Percentiles rank a stretch among this genome's conserved stretches.
Conservation (phyloP, 176 grass and related monocot genomes). For the Tuctoria greenei region DNA sequence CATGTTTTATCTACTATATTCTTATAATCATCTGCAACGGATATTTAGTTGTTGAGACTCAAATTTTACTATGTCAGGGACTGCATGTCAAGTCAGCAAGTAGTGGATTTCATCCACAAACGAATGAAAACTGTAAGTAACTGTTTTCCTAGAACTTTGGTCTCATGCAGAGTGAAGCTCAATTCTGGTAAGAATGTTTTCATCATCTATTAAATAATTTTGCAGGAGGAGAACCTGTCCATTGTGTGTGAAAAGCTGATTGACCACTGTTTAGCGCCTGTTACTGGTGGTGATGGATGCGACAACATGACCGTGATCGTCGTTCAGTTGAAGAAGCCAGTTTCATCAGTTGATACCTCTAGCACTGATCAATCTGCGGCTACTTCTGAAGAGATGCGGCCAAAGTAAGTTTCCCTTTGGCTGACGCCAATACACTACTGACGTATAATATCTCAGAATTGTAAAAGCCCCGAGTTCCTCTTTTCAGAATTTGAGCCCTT, state of each 20-base stretch:
- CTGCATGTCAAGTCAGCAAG: conserved; percentile 92
- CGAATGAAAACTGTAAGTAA: conserved; percentile 58
- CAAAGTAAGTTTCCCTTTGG: conserved; percentile 37
- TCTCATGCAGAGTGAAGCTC: background rate
- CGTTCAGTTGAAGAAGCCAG: conserved; percentile 75
- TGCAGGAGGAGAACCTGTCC: conserved; percentile 70
- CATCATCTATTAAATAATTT: background rate
- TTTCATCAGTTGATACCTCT: conserved; percentile 18
- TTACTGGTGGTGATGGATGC: conserved; percentile 66
- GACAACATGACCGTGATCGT: conserved; percentile 96
- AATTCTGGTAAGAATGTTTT: background rate
- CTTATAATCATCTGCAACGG: background rate
- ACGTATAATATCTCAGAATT: background rate
- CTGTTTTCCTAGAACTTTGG: background rate
- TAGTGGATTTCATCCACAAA: conserved; percentile 79
- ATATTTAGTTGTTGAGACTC: conserved; percentile 5
- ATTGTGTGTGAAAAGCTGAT: conserved; percentile 69
- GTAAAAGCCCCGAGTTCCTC: conserved; percentile 3
- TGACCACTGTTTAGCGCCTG: conserved; percentile 72
- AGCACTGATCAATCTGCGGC: conserved; percentile 21
- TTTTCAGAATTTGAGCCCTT: conserved; percentile 55
- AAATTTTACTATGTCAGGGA: conserved; percentile 55
- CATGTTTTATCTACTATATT: background rate
- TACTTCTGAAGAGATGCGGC: conserved; percentile 28
- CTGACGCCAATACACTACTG: background rate